Evolutionary conservation across 2,329 filamentous ascomycete genomes (phyloP), one percentile per base, ranked within the genome.

Genomic region (Botryotinia convoluta): DNA sequence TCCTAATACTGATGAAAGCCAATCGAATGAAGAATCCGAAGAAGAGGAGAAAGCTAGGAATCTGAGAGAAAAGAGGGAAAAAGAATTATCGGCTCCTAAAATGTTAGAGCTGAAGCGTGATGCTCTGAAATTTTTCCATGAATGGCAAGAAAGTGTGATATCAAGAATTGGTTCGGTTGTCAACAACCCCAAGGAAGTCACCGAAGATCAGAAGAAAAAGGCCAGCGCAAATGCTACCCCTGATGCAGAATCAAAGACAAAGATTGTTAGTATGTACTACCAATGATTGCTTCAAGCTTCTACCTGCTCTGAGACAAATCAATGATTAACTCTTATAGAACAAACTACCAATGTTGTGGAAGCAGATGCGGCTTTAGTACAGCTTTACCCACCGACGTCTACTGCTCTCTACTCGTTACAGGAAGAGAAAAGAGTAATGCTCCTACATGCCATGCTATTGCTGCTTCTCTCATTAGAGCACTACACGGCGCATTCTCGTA

Each of bases 391-490:
- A 26, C 89, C 90, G 0, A 85, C 87, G 44, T 84, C 87, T 61
- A 93, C 89, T 10, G 81, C 87, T 3, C 84, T 96, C 18, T 87
- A 86, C 77, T 84, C 86, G 16, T 83, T 93, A 2, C 83, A 88
- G 0, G 82, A 88, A 65, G 87, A 89, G 69, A 91, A 90, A 78
- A 86, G 91, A 62, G 87, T 87, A 39, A 84, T 94, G 12, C 85
- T 97, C 10, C 83, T 97, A 12, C 91, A 96, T 77, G 88, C 90
- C 0, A 84, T 94, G 59, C 84, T 97, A 0, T 84, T 97, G 4
- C 84, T 96, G 39, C 79, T 95, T 9, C 83, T 97, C 3, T 94
- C 92, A 3, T 83, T 97, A 22, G 91, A 96, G 79, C 89, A 92
- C 75, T 97, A 96, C 81, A 89, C 87, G 60, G 89, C 92, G 7